Conservation (phyloP, 495 filamentous ascomycete species). For the Penicillium turbatum region DNA sequence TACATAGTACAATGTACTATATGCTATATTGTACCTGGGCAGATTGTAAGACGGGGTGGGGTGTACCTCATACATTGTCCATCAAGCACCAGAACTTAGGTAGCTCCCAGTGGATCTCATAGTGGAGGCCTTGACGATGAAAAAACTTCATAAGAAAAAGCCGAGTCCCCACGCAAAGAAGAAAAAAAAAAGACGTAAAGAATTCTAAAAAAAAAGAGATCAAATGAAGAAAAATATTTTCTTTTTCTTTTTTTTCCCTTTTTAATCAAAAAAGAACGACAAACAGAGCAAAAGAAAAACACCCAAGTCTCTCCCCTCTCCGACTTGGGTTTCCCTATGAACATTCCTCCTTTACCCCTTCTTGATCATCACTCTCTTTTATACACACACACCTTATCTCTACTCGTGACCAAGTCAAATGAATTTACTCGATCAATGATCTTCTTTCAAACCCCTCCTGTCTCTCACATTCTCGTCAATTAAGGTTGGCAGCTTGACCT, state of each 20-base stretch:
- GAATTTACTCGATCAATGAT: constrained; percentile 1
- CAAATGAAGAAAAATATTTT: constrained; percentile 19
- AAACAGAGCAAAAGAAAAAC: constrained; percentile 46
- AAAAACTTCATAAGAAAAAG: constrained; percentile 17
- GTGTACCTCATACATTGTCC: not conserved
- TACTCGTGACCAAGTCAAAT: not conserved
- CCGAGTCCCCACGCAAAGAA: constrained; percentile 19
- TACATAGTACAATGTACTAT: not conserved
- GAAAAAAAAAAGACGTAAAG: constrained; percentile 3
- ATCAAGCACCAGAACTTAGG: no score
- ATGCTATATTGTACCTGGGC: not conserved
- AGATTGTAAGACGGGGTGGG: no score
- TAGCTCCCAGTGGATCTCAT: constrained; percentile 8
- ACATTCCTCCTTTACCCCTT: constrained; percentile 10
- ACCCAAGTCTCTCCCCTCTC: constrained; percentile 20
- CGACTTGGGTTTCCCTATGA: not conserved
- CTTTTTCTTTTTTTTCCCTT: constrained; percentile 4
- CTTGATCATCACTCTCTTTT: constrained; percentile 1
- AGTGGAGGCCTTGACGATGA: constrained; percentile 12
- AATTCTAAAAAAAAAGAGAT: constrained; percentile 8
- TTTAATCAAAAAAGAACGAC: constrained; percentile 19
- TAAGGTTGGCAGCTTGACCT: constrained; percentile 37
- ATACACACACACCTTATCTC: not conserved
- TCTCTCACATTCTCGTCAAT: constrained; percentile 27
- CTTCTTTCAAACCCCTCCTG: not conserved